These are phyloP conservation scores for Pythium scleroteichum DNA, from an alignment of 352 stramenopile species.

Conservation along the genomic window DNA sequence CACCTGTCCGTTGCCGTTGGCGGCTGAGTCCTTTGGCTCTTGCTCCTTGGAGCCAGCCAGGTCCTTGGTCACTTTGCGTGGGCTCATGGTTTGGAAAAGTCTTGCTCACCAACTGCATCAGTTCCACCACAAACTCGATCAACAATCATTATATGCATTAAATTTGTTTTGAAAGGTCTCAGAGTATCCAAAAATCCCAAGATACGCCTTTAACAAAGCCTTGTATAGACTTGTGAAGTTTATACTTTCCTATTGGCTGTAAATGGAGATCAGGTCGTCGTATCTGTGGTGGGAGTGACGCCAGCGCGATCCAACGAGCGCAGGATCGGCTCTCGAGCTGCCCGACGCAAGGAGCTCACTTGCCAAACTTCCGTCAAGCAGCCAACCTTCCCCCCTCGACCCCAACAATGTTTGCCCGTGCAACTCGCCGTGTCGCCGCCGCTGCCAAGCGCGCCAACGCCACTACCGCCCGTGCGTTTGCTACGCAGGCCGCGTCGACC, in stretches of 20 bases:
- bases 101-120: background rate
- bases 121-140: background rate
- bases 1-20: slow-evolving; percentile 16
- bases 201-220: slow-evolving; percentile 15
- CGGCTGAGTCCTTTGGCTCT: slow-evolving; percentile 15
- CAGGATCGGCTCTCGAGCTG: slow-evolving; percentile 26
- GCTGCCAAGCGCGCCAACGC: slow-evolving; percentile 59
- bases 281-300: slow-evolving; percentile 29
- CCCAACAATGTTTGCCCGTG: slow-evolving; percentile 63
- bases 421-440: slow-evolving; percentile 61
- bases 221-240: slow-evolving; percentile 8
- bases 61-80: slow-evolving; percentile 30
- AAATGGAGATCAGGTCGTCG: slow-evolving; percentile 15
- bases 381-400: slow-evolving; percentile 5
- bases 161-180: slow-evolving; percentile 6
- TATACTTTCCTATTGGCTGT: slow-evolving; percentile 27
- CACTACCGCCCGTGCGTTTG: slow-evolving; percentile 39
- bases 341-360: slow-evolving; percentile 9
- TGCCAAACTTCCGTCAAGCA: slow-evolving; percentile 27
- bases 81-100: slow-evolving; percentile 32
- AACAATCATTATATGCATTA: background rate
- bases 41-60: background rate
- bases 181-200: background rate
- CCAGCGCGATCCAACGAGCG: slow-evolving; percentile 21
- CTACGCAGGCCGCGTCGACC: slow-evolving; percentile 43